Percentiles rank a stretch among this genome's conserved stretches.
Conservation (phyloP, 2,329 filamentous ascomycete species). For the Stachybotrys chlorohalonatus region DNA sequence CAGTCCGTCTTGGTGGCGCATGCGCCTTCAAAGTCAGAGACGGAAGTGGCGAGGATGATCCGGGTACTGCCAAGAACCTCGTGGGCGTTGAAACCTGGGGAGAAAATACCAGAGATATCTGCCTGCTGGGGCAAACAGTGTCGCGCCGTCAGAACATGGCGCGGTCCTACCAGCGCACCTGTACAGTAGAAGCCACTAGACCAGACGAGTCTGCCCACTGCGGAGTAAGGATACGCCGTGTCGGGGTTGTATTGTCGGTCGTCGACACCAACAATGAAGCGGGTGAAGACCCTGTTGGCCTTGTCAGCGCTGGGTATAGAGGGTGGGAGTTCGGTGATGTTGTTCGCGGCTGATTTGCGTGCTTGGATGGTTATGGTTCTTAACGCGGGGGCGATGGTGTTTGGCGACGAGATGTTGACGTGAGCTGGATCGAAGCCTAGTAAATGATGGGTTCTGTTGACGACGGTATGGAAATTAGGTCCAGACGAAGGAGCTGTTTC, state of each 20-base stretch:
- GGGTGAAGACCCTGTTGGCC: neutral
- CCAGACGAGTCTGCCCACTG: slow-evolving; percentile 12
- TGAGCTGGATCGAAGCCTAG: neutral
- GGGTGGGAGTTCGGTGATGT: neutral
- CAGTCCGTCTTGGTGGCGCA: slow-evolving; percentile 15
- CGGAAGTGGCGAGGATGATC: neutral
- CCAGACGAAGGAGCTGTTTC: neutral
- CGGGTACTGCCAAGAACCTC: slow-evolving; percentile 5
- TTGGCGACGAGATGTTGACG: neutral
- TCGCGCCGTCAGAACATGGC: slow-evolving; percentile 17
- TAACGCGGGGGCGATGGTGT: neutral
- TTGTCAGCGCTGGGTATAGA: neutral
- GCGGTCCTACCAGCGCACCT: slow-evolving; percentile 16
- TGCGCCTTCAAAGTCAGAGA: slow-evolving; percentile 1
- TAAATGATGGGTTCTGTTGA: neutral
- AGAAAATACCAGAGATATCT: slow-evolving; percentile 9
- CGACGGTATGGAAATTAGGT: neutral
- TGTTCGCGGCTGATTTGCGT: neutral
- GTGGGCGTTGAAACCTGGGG: slow-evolving; percentile 14
- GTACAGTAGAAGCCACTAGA: slow-evolving; percentile 13
- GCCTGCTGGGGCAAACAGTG: slow-evolving; percentile 14
- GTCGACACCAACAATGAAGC: slow-evolving; percentile 12
- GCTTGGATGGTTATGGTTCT: neutral
- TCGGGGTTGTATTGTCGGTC: slow-evolving; percentile 11
- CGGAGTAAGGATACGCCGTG: slow-evolving; percentile 9